Conservation (phyloP, 1,139 yeast species). For the Geotrichum citri-aurantii region DNA sequence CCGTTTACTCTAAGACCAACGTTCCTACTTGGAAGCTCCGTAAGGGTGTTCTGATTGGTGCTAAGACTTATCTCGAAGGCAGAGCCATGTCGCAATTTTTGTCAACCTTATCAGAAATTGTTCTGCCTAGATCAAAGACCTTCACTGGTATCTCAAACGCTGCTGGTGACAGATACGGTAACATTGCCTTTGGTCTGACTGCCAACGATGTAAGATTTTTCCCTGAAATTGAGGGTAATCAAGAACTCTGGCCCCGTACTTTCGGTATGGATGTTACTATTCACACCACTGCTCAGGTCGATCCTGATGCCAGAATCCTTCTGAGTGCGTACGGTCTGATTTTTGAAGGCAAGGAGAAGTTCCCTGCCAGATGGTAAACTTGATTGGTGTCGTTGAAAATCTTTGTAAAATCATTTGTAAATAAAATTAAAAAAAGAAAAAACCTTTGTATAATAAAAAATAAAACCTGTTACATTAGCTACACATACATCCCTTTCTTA, state of each 20-base stretch:
- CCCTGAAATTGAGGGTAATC: conserved; percentile 91
- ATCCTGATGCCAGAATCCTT: conserved; percentile 83
- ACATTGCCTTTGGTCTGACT: conserved; percentile 76
- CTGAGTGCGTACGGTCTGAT: conserved; percentile 82
- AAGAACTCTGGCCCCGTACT: conserved; percentile 82
- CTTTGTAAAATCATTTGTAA: not conserved
- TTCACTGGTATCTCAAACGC: conserved; percentile 70
- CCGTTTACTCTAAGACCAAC: conserved; percentile 69
- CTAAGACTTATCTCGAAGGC: conserved; percentile 72
- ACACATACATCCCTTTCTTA: not conserved
- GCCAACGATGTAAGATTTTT: conserved; percentile 73
- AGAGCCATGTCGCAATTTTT: conserved; percentile 82
- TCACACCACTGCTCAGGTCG: conserved; percentile 86
- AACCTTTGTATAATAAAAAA: conserved; percentile 4
- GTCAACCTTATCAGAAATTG: conserved; percentile 81
- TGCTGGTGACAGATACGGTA: conserved; percentile 82
- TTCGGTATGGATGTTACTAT: conserved; percentile 83
- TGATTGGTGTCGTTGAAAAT: not conserved
- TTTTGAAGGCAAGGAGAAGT: conserved; percentile 51
- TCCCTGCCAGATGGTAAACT: conserved; percentile 31
- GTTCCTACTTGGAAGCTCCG: conserved; percentile 85
- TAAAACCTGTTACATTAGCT: conserved; percentile 3
- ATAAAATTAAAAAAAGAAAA: not conserved
- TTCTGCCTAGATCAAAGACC: conserved; percentile 87
- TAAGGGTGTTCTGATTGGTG: conserved; percentile 89